These are phyloP conservation scores for Talaromyces piceae DNA, from an alignment of 2,329 filamentous ascomycete genomes.

Conservation along the genomic window DNA sequence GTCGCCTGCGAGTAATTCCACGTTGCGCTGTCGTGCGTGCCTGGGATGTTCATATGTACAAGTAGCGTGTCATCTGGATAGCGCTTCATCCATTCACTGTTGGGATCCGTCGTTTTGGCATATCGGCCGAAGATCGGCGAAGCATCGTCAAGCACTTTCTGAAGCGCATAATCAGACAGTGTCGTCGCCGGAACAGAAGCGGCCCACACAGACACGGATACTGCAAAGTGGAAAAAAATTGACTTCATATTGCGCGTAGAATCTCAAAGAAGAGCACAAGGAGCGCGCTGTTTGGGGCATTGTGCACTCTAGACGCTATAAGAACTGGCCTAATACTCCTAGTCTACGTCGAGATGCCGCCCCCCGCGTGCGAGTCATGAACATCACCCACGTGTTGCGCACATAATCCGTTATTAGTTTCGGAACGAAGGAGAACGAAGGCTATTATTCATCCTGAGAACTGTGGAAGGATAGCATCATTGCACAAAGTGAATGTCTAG, in stretches of 20 bases:
- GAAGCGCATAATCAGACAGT: conserved; percentile 29
- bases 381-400: too few species aligned
- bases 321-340: too few species aligned
- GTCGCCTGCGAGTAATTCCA: conserved; percentile 45
- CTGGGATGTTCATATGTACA: conserved; percentile 45
- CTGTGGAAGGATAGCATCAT: too few species aligned
- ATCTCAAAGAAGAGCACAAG: not conserved
- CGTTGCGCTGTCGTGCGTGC: conserved; percentile 44
- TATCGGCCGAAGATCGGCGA: conserved; percentile 38
- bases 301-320: too few species aligned
- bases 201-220: not conserved
- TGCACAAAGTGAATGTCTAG: too few species aligned
- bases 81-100: conserved; percentile 41
- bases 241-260: not conserved
- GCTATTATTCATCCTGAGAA: too few species aligned
- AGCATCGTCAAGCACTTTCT: conserved; percentile 37
- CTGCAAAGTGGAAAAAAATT: not conserved
- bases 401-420: too few species aligned
- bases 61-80: conserved; percentile 38
- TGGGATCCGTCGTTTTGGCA: conserved; percentile 15
- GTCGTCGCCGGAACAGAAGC: not conserved
- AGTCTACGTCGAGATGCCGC: too few species aligned
- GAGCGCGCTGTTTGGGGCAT: not conserved
- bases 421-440: too few species aligned
- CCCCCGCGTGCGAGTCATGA: too few species aligned